Conservation (phyloP, 768 basidiomycete species). For the Hypsizygus marmoreus region DNA sequence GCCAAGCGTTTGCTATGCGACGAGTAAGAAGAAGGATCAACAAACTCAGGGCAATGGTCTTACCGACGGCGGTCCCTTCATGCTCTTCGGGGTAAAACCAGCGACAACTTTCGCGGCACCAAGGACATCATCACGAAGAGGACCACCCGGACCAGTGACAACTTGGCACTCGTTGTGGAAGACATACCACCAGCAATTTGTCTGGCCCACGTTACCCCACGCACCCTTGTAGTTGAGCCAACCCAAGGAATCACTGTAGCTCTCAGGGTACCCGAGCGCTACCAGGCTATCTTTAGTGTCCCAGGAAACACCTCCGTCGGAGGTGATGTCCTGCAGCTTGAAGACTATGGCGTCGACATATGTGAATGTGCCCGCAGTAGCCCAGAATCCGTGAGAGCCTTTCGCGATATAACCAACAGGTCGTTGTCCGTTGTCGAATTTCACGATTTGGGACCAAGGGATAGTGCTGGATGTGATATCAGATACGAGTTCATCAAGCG, state of each 20-base stretch:
- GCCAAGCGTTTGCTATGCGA: conserved; percentile 18
- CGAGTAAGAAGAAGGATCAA: too few species aligned
- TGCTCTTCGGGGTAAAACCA: background rate
- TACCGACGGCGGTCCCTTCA: conserved; percentile 16
- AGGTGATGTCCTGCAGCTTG: conserved; percentile 16
- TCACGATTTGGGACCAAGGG: conserved; percentile 14
- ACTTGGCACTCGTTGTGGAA: conserved; percentile 16
- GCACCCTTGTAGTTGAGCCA: conserved; percentile 21
- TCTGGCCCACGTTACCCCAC: conserved; percentile 19
- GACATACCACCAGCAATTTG: conserved; percentile 17
- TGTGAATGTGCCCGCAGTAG: conserved; percentile 18
- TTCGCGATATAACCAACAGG: conserved; percentile 19
- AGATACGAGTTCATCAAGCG: background rate
- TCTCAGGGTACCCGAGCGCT: conserved; percentile 15
- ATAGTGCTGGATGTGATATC: conserved; percentile 13
- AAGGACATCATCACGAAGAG: conserved; percentile 15
- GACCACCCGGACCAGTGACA: conserved; percentile 17
- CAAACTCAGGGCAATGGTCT: too few species aligned
- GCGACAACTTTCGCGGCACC: conserved; percentile 5
- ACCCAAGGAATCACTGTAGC: conserved; percentile 10
- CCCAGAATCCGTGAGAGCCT: conserved; percentile 21
- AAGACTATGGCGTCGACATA: conserved; percentile 16
- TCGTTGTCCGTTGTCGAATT: conserved; percentile 19
- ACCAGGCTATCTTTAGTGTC: conserved; percentile 15
- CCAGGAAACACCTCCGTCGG: conserved; percentile 17